Evolutionary conservation across 257 asterid genomes (phyloP).

Genomic region (Solanum paucissectum): DNA sequence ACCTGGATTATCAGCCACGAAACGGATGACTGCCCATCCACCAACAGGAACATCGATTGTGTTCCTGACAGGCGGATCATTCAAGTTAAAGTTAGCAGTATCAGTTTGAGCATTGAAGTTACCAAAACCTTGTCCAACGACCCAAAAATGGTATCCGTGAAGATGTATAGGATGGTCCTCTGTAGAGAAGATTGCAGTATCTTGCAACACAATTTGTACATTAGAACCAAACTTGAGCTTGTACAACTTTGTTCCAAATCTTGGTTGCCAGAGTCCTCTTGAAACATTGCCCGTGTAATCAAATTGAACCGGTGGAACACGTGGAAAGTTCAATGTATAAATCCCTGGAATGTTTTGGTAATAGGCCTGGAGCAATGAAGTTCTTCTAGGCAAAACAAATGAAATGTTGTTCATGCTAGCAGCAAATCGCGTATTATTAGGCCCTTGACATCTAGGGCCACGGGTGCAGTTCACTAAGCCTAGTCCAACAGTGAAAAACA

Average conservation of each 20-base stretch:
- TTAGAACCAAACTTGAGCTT: conserved; percentile 36
- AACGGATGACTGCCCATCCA: conserved; percentile 65
- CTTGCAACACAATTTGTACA: conserved; percentile 57
- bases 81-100: conserved; percentile 34
- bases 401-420: conserved; percentile 58
- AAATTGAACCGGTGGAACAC: conserved; percentile 36
- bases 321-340: conserved; percentile 46
- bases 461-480: conserved; percentile 41
- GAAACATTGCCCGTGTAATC: conserved; percentile 59
- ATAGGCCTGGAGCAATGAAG: conserved; percentile 44
- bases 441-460: conserved; percentile 62
- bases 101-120: conserved; percentile 39
- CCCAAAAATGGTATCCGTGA: conserved; percentile 54
- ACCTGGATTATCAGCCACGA: conserved; percentile 69
- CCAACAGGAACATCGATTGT: conserved; percentile 64
- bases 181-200: conserved; percentile 44
- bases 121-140: conserved; percentile 56
- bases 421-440: conserved; percentile 43
- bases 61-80: conserved; percentile 54
- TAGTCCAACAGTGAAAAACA: conserved; percentile 45
- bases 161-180: conserved; percentile 69
- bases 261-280: conserved; percentile 40
- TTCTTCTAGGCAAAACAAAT: conserved; percentile 26
- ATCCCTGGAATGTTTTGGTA: conserved; percentile 35
- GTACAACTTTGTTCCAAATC: conserved; percentile 32